Evolutionary conservation across 805 yeast genomes (phyloP).

Genomic region (Yarrowia porcina): DNA sequence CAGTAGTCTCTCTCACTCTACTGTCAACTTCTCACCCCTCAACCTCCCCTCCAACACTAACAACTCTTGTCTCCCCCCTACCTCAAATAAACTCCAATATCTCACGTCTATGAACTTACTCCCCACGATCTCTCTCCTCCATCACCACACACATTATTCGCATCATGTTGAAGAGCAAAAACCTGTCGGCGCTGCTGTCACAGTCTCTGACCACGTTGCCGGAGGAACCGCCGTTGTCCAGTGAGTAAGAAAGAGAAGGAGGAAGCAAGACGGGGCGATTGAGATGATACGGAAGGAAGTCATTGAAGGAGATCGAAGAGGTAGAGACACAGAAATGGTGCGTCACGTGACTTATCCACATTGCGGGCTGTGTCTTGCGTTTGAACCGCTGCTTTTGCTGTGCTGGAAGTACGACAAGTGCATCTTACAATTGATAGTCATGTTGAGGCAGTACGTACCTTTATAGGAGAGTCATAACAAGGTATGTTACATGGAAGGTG

Average conservation of each 20-base stretch:
- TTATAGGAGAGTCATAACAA: no score
- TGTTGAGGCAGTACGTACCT: no score
- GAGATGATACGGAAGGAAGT: not conserved
- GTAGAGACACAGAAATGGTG: not conserved
- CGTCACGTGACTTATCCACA: no score
- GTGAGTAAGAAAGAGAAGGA: not conserved
- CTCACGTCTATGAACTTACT: not conserved
- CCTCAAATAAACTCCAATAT: not conserved
- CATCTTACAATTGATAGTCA: no score
- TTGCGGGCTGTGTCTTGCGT: no score
- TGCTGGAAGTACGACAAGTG: no score
- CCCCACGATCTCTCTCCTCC: not conserved
- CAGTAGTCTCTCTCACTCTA: no score
- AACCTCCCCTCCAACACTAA: not conserved
- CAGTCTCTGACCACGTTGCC: constrained; percentile 30
- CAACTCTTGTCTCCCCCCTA: not conserved
- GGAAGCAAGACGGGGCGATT: not conserved
- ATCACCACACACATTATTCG: not conserved
- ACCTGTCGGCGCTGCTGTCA: constrained; percentile 30
- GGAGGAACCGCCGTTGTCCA: constrained; percentile 24
- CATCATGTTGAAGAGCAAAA: constrained; percentile 30
- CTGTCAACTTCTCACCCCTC: not conserved
- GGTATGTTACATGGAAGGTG: no score
- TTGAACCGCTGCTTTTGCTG: no score
- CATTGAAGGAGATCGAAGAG: no score